A percentile compares a stretch with the other conserved stretches of the same genome.
Evolutionary conservation across 176 grass and related monocot genomes (phyloP).

Genomic region (Chloris gayana): DNA sequence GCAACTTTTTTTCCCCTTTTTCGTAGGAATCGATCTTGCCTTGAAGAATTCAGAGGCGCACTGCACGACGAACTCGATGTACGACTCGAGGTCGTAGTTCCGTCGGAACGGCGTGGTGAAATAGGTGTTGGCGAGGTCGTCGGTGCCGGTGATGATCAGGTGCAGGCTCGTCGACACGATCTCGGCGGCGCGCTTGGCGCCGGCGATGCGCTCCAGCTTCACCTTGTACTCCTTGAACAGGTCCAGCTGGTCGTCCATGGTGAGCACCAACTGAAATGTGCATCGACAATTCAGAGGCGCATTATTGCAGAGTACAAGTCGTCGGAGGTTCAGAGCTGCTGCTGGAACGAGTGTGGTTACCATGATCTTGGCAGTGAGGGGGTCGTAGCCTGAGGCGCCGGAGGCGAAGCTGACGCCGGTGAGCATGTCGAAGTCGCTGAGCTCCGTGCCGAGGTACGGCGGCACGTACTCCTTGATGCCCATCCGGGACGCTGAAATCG

Average conservation of each 20-base stretch:
- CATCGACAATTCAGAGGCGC: background rate
- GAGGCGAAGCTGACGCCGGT: conserved; percentile 94
- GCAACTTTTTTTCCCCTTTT: too few relatives aligned
- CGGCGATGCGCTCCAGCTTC: conserved; percentile 57
- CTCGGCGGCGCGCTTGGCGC: conserved; percentile 37
- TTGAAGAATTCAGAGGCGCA: conserved; percentile 70
- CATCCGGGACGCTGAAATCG: conserved; percentile 50
- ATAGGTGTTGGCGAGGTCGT: conserved; percentile 90
- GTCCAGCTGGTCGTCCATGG: conserved; percentile 77
- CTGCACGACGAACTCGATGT: conserved; percentile 68
- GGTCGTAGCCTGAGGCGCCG: conserved; percentile 70
- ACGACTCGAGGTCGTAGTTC: conserved; percentile 78
- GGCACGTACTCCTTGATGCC: conserved; percentile 79
- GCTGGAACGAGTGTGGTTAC: conserved; percentile 25
- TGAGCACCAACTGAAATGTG: conserved; percentile 53
- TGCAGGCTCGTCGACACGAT: conserved; percentile 74
- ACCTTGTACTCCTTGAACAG: conserved; percentile 89
- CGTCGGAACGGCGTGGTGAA: conserved; percentile 74
- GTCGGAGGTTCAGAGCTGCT: background rate
- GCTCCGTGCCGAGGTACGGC: conserved; percentile 69
- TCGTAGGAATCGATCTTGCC: conserved; percentile 33
- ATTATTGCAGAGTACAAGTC: background rate
- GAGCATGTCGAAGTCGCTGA: conserved; percentile 74
- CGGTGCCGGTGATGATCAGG: conserved; percentile 61
- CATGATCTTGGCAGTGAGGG: conserved; percentile 71